These are phyloP conservation scores for Exophiala xenobiotica DNA, from an alignment of 2,329 filamentous ascomycete genomes.

Conservation along the genomic window DNA sequence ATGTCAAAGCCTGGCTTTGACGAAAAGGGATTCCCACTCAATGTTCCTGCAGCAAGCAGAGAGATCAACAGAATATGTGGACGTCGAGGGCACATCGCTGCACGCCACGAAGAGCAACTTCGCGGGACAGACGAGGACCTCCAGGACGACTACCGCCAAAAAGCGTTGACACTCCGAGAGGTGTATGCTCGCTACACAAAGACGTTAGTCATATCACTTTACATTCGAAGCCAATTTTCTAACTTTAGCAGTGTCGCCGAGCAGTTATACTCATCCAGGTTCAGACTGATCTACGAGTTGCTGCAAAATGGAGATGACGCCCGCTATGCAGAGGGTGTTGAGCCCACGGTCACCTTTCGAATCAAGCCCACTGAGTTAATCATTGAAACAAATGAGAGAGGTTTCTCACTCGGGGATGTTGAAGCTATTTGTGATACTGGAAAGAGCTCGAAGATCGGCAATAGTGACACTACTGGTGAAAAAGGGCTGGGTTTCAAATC, in stretches of 20 bases:
- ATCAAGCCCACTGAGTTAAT: constrained; percentile 13
- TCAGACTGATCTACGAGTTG: constrained; percentile 18
- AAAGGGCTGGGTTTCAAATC: constrained; percentile 42
- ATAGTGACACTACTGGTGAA: constrained; percentile 35
- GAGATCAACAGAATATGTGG: constrained; percentile 12
- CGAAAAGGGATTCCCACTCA: constrained; percentile 8
- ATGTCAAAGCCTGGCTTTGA: constrained; percentile 13
- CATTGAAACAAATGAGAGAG: constrained; percentile 40
- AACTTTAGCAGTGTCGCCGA: constrained; percentile 15
- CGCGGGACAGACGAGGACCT: constrained; percentile 5
- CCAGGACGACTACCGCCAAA: constrained; percentile 12
- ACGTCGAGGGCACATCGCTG: constrained; percentile 8
- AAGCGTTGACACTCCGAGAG: neutral
- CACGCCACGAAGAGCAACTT: constrained; percentile 13
- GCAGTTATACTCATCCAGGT: constrained; percentile 19
- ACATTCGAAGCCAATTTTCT: neutral
- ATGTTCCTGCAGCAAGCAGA: constrained; percentile 3
- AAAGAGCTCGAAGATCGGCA: constrained; percentile 37
- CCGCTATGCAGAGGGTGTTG: constrained; percentile 4
- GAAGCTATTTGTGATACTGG: constrained; percentile 41
- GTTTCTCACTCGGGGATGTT: constrained; percentile 39
- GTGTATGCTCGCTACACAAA: constrained; percentile 6
- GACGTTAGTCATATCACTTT: constrained; percentile 8
- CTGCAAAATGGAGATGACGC: constrained; percentile 46
- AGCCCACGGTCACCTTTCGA: constrained; percentile 15